phyloP scores from a whole-genome alignment of 169 alveolate genomes.

The Eimeria maxima region DNA sequence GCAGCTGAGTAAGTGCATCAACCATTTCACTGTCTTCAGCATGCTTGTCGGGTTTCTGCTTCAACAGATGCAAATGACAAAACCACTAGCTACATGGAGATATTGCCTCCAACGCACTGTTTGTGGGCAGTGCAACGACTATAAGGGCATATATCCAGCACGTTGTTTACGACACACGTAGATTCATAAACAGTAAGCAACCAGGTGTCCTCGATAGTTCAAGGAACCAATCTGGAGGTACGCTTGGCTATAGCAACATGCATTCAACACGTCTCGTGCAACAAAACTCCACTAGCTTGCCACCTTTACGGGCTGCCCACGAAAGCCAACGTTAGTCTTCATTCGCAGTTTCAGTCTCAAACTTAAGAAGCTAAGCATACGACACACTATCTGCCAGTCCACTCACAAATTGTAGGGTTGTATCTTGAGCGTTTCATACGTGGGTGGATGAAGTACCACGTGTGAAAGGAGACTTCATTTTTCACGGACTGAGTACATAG shows the following conservation, averaged over 20 bases:
- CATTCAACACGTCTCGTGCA: too few species aligned
- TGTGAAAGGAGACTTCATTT: background rate
- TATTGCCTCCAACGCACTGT: too few species aligned
- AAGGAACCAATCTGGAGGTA: too few species aligned
- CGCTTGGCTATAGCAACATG: too few species aligned
- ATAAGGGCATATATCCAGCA: too few species aligned
- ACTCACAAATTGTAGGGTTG: background rate
- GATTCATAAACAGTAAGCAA: too few species aligned
- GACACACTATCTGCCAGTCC: constrained; percentile 6
- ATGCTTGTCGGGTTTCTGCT: background rate
- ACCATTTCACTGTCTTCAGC: background rate
- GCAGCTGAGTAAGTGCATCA: background rate
- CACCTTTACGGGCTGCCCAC: background rate
- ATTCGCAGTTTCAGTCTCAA: background rate
- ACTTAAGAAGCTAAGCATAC: background rate
- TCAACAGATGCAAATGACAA: background rate
- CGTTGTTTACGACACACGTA: too few species aligned
- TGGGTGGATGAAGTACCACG: background rate
- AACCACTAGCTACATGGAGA: background rate
- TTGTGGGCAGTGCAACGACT: too few species aligned
- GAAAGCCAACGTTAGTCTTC: background rate
- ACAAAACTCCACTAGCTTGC: background rate
- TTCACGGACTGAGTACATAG: background rate
- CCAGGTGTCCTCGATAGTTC: too few species aligned
- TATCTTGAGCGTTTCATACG: background rate